Percentiles rank a stretch among this genome's conserved stretches.
phyloP scores from a whole-genome alignment of 2,329 filamentous ascomycete species.

The Dactylonectria estremocensis region DNA sequence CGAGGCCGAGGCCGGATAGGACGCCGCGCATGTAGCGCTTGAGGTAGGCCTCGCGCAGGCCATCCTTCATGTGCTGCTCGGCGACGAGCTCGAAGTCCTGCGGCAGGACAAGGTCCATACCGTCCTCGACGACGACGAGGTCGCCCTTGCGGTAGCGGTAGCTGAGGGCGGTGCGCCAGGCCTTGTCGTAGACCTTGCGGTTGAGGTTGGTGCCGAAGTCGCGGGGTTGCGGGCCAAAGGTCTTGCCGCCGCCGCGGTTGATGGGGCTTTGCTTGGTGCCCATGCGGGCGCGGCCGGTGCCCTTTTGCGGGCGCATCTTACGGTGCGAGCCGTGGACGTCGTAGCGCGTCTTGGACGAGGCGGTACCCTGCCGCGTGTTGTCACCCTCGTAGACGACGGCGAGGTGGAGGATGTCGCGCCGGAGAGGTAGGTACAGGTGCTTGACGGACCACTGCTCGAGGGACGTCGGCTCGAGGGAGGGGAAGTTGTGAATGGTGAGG shows the following conservation, averaged over 20 bases:
- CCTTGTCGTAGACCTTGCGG: conserved; percentile 93
- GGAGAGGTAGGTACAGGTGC: conserved; percentile 89
- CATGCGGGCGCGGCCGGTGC: conserved; percentile 82
- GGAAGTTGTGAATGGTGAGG: conserved; percentile 92
- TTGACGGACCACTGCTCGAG: conserved; percentile 85
- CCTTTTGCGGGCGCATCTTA: conserved; percentile 92
- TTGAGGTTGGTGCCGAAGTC: conserved; percentile 90
- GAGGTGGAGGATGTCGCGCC: conserved; percentile 92
- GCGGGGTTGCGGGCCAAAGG: conserved; percentile 90
- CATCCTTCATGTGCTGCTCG: conserved; percentile 60
- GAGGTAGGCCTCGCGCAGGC: conserved; percentile 70
- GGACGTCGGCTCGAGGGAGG: conserved; percentile 85
- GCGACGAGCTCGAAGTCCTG: conserved; percentile 64
- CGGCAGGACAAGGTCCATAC: conserved; percentile 76
- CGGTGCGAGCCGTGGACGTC: conserved; percentile 87
- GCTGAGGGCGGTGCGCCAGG: conserved; percentile 93
- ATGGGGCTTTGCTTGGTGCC: conserved; percentile 88
- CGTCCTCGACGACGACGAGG: conserved; percentile 86
- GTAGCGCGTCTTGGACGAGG: conserved; percentile 83
- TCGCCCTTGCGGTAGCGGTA: conserved; percentile 92
- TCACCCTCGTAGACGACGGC: conserved; percentile 96
- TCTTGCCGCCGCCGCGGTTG: conserved; percentile 87
- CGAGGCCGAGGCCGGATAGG: conserved; percentile 80
- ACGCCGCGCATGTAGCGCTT: conserved; percentile 77
- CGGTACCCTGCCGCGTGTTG: conserved; percentile 87